Evolutionary conservation across 257 asterid genomes (phyloP), one percentile per base, ranked within the genome.

Genomic region (Oldenlandia corymbosa): DNA sequence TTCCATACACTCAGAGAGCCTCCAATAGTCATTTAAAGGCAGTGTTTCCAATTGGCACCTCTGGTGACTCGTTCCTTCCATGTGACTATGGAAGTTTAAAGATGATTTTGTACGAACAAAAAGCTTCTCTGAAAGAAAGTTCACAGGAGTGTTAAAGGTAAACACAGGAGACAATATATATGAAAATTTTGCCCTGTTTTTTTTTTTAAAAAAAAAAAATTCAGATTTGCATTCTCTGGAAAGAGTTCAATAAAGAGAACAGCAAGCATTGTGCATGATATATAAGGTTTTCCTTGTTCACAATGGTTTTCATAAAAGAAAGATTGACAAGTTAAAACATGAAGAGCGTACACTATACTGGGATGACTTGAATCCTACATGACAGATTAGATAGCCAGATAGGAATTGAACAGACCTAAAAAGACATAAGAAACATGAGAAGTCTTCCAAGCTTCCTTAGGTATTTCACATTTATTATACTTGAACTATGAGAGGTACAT

Each of bases 21-120:
- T 82, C 96, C 90, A 82, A 41, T 82, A 84, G 73, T 79, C 74
- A 68, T 68, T 72, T 66, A 73, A 74, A 75, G 79, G 77, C 68
- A 76, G 84, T 58, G 75, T 65, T 68, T 75, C 86, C 62, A 66
- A 75, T 69, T 67, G 78, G 73, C 71, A 80, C 27, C 47, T 55
- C 36, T 69, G 82, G 64, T 79, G 84, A 70, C 71, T 78, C 70
- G 65, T 76, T 78, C 81, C 88, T 81, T 80, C 95, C 96, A 91
- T 88, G 45, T 76, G 65, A 76, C n/a, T n/a, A n/a, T 80, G 66
- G 77, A 80, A 68, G 73, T 73, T 82, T 78, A 73, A 68, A 77
- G 62, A 71, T 70, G 56, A 23, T 43, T 1, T 13, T 52, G 21
- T 16, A 36, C 52, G 41, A 36, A 5, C 54, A 31, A 8, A 48